These are phyloP conservation scores for Diaporthe longicolla DNA, from an alignment of 2,329 filamentous ascomycete species.

Conservation along the genomic window DNA sequence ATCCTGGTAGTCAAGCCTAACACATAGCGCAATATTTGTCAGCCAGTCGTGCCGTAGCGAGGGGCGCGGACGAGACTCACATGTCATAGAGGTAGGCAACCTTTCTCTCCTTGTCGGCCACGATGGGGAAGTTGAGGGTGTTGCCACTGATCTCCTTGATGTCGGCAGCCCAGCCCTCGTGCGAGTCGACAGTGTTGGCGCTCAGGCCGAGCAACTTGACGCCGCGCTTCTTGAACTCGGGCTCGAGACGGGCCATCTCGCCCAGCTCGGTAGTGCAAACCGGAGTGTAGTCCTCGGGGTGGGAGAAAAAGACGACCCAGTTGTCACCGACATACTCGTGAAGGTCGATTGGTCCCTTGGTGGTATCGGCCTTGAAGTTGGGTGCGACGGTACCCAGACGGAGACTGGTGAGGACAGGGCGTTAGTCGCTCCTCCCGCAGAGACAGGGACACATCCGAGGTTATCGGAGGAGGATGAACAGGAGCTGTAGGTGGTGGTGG, in stretches of 20 bases:
- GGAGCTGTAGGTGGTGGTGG: neutral
- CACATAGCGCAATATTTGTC: slow-evolving; percentile 24
- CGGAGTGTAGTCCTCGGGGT: slow-evolving; percentile 92
- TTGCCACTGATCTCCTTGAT: slow-evolving; percentile 83
- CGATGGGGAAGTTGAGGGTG: slow-evolving; percentile 82
- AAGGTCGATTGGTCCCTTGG: slow-evolving; percentile 83
- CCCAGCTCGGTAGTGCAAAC: slow-evolving; percentile 97
- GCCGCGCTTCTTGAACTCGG: slow-evolving; percentile 87
- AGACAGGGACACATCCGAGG: too few relatives aligned
- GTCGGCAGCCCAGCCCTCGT: slow-evolving; percentile 92
- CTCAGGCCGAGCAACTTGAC: slow-evolving; percentile 93
- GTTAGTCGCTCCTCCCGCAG: slow-evolving; percentile 8
- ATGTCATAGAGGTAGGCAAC: slow-evolving; percentile 85
- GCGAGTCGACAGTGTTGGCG: slow-evolving; percentile 87
- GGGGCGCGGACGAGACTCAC: slow-evolving; percentile 58
- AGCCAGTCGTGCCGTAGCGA: neutral
- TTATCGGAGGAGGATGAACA: neutral
- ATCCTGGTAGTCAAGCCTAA: slow-evolving; percentile 82
- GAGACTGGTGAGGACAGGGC: slow-evolving; percentile 58
- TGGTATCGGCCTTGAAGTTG: slow-evolving; percentile 88
- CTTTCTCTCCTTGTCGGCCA: slow-evolving; percentile 83
- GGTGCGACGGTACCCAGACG: slow-evolving; percentile 78
- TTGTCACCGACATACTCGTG: slow-evolving; percentile 84
- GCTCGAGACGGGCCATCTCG: slow-evolving; percentile 89
- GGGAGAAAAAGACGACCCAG: slow-evolving; percentile 88